Conservation (phyloP, 306 rosid genomes). For the Echinosophora koreensis region DNA sequence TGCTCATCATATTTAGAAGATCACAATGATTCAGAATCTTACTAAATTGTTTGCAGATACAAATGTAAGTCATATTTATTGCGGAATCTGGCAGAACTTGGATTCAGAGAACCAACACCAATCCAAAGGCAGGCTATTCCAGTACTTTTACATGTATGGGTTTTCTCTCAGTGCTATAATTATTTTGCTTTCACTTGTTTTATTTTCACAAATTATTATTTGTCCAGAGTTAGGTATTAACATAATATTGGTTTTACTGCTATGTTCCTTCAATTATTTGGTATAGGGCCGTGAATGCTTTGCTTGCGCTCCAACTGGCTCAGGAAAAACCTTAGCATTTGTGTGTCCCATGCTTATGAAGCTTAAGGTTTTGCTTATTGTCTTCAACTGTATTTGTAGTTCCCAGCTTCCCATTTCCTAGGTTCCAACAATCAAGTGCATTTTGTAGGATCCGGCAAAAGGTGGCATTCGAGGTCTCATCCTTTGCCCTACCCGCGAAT, state of each 20-base stretch:
- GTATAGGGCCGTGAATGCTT: constrained; percentile 89
- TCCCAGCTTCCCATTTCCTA: constrained; percentile 31
- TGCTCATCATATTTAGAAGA: constrained; percentile 13
- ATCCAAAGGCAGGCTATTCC: constrained; percentile 99
- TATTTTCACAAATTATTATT: background rate
- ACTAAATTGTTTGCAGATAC: constrained; percentile 57
- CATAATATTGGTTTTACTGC: background rate
- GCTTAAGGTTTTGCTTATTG: constrained; percentile 70
- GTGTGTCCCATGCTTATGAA: constrained; percentile 92
- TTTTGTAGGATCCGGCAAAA: constrained; percentile 62
- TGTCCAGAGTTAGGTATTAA: constrained; percentile 1
- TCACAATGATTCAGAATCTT: constrained; percentile 41
- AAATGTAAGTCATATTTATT: constrained; percentile 69
- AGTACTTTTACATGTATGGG: constrained; percentile 81
- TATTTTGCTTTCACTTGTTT: constrained; percentile 7
- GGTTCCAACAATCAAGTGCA: constrained; percentile 43
- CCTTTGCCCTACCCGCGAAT: constrained; percentile 87
- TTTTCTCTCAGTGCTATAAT: constrained; percentile 41
- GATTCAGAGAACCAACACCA: constrained; percentile 91
- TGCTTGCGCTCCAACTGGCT: constrained; percentile 99
- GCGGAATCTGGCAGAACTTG: constrained; percentile 74
- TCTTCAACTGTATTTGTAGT: constrained; percentile 28
- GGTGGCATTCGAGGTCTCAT: constrained; percentile 84
- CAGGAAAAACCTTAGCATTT: constrained; percentile 95
- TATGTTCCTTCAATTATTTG: constrained; percentile 18